These are phyloP conservation scores for Pseudocohnilembus persalinus DNA, from an alignment of 169 alveolate genomes.

Conservation along the genomic window DNA sequence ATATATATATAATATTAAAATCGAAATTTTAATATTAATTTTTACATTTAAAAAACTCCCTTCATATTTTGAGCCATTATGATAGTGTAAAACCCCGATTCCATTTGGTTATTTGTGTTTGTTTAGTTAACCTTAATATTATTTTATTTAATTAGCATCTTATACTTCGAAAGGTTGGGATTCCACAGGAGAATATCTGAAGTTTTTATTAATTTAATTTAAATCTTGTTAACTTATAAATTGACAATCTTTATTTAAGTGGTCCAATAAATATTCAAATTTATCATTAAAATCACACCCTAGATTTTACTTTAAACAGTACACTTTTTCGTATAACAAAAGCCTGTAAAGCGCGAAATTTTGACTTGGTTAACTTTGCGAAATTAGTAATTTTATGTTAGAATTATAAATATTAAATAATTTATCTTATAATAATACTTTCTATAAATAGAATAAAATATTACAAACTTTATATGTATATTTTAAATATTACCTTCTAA, in stretches of 20 bases:
- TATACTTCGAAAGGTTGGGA: neutral
- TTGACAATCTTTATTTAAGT: neutral
- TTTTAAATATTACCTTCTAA: too few species aligned
- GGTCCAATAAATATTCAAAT: neutral
- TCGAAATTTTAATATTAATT: too few species aligned
- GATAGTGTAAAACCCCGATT: neutral
- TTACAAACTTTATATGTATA: too few species aligned
- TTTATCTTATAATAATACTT: too few species aligned
- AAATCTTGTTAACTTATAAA: neutral
- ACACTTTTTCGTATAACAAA: neutral
- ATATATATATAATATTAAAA: too few species aligned
- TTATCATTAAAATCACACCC: neutral
- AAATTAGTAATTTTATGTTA: neutral
- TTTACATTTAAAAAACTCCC: neutral
- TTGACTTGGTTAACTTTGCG: neutral
- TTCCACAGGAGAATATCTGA: neutral
- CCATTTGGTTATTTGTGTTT: neutral
- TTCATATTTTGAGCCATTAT: neutral
- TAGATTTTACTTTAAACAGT: neutral
- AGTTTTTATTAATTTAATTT: neutral
- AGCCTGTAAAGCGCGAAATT: neutral
- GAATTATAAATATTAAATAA: neutral
- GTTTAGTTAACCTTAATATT: neutral
- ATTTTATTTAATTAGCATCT: neutral
- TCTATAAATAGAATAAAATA: neutral